Base-by-base conservation (phyloP, 1,139 yeast genomes). In the Sugiyamaella japonica region DNA sequence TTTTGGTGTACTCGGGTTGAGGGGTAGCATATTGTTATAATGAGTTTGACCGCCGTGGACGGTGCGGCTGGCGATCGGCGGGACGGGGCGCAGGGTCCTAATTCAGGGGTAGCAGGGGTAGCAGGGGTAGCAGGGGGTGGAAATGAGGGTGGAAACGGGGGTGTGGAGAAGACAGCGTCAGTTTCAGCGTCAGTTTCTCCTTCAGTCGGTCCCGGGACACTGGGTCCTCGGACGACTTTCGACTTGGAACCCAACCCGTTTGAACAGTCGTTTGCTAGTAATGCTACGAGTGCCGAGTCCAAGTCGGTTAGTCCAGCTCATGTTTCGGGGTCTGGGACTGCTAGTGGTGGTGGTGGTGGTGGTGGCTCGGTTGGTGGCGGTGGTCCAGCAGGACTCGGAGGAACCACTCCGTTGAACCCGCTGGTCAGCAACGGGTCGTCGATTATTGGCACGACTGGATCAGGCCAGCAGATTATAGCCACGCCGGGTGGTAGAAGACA, bases 201-300 rank as follows among this genome's bases (percentile, higher is more conserved):
- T 6, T 2, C 48, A 7, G 25, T 44, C n/a, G 32, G 37, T 5
- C 15, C 28, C 29, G 7, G 7, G 5, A 10, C 47, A 25, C 37
- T 32, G 4, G 31, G 23, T 36, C 44, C 15, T 15, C 36, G 58
- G 52, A 42, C 58, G 23, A 61, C 69, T 25, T 82, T 89, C 67
- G 95, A 86, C 59, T 75, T 90, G 60, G 99, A 93, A 69, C 97
- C 95, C 3, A 93, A 93, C 66, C 99, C 98, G 1, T 93, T 93
- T 67, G 99, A 93, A 71, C 85, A 86, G 69, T 89, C 97, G 48
- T 93, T 93, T 73, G 97, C 97, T 34, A 73, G 74, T 36, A 84
- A 82, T 49, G 67, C 67, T n/a, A 49, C 56, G 8, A 41, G 54
- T 16, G 44, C 55, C 6, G 41, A 48, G 12, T 40, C 40, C 16